phyloP scores from a whole-genome alignment of 2,329 filamentous ascomycete genomes.

The Lecanicillium sp. region DNA sequence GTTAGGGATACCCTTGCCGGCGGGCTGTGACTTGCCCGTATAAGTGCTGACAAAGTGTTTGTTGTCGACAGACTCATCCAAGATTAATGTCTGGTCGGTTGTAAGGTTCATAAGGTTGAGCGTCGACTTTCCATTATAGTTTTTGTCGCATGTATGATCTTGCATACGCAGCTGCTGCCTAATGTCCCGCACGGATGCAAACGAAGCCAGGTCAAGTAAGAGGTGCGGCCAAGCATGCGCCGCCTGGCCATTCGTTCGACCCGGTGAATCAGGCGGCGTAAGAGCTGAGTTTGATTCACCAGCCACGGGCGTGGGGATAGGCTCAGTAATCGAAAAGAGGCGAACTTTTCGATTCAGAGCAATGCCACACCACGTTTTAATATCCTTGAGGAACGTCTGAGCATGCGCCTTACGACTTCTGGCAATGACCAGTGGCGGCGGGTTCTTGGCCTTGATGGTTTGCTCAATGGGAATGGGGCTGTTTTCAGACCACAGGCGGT shows the following conservation, averaged over 20 bases:
- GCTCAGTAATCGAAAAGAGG: constrained; percentile 56
- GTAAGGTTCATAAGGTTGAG: constrained; percentile 60
- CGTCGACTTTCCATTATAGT: constrained; percentile 68
- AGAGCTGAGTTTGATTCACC: constrained; percentile 27
- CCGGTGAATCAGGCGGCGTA: constrained; percentile 34
- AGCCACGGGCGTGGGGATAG: constrained; percentile 28
- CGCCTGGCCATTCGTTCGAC: constrained; percentile 18
- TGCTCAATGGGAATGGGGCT: constrained; percentile 51
- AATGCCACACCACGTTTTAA: constrained; percentile 63
- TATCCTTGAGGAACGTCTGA: constrained; percentile 66
- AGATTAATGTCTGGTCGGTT: constrained; percentile 68
- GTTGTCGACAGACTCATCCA: constrained; percentile 67
- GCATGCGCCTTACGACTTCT: constrained; percentile 64
- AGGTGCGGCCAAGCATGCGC: constrained; percentile 32
- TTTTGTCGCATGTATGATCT: constrained; percentile 65
- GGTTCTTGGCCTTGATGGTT: constrained; percentile 51
- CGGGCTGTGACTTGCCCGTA: constrained; percentile 22
- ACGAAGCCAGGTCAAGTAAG: constrained; percentile 44
- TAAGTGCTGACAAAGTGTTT: constrained; percentile 51
- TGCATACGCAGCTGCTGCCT: constrained; percentile 17
- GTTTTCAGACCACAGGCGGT: constrained; percentile 63
- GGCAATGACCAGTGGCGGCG: constrained; percentile 57
- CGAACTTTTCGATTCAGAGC: constrained; percentile 66
- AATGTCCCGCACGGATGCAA: constrained; percentile 30
- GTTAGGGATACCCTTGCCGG: constrained; percentile 26